phyloP scores from a whole-genome alignment of 352 stramenopile genomes.

The Phytophthora foliorum region DNA sequence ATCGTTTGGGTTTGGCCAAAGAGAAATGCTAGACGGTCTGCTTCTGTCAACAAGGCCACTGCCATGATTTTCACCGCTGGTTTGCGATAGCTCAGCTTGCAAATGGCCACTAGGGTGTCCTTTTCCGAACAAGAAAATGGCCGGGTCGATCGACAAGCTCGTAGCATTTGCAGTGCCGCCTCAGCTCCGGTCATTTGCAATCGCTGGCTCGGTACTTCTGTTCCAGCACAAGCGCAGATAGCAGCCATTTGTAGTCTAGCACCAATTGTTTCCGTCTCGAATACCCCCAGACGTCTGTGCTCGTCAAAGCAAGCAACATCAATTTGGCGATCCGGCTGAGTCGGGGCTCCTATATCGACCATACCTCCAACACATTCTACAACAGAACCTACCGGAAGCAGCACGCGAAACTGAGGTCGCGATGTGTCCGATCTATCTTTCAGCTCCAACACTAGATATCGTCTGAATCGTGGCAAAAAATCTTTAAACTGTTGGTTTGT shows the following conservation, averaged over 20 bases:
- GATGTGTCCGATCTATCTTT: slow-evolving; percentile 21
- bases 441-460: slow-evolving; percentile 48
- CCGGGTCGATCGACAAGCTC: slow-evolving; percentile 46
- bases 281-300: slow-evolving; percentile 42
- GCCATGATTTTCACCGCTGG: slow-evolving; percentile 51
- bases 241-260: slow-evolving; percentile 50
- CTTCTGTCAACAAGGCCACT: slow-evolving; percentile 37
- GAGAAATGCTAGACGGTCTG: slow-evolving; percentile 44
- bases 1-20: slow-evolving; percentile 17
- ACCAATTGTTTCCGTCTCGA: slow-evolving; percentile 47
- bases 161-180: slow-evolving; percentile 49
- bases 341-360: slow-evolving; percentile 32
- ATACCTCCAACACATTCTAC: slow-evolving; percentile 12
- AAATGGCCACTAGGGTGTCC: slow-evolving; percentile 33
- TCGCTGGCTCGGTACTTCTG: slow-evolving; percentile 35
- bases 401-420: slow-evolving; percentile 29
- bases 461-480: slow-evolving; percentile 45
- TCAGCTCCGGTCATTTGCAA: slow-evolving; percentile 62
- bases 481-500: slow-evolving; percentile 52
- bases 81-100: slow-evolving; percentile 44
- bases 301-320: slow-evolving; percentile 40
- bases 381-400: slow-evolving; percentile 50
- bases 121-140: slow-evolving; percentile 41
- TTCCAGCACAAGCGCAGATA: slow-evolving; percentile 42
- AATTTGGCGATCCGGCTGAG: slow-evolving; percentile 21